These are phyloP conservation scores for Diatrype stigma DNA, from an alignment of 2,329 filamentous ascomycete species.

Conservation along the genomic window DNA sequence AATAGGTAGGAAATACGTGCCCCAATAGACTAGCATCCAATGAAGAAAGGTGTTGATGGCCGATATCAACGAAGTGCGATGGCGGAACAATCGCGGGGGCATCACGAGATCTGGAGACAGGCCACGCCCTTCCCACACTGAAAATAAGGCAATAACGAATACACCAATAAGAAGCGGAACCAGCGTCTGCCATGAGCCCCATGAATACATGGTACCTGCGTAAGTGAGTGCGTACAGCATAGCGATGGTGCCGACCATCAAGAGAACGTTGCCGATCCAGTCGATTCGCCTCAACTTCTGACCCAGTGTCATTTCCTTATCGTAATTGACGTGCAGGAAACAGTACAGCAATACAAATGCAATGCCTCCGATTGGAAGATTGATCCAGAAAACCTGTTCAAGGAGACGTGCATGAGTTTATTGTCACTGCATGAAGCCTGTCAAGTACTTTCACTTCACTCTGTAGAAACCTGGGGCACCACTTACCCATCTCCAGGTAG, in stretches of 20 bases:
- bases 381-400: slow-evolving; percentile 19
- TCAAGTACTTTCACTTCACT: too few relatives aligned
- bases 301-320: slow-evolving; percentile 2
- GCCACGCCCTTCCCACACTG: slow-evolving; percentile 25
- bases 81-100: slow-evolving; percentile 40
- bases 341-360: slow-evolving; percentile 21
- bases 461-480: background rate
- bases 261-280: slow-evolving; percentile 11
- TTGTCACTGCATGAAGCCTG: too few relatives aligned
- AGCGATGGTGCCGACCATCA: slow-evolving; percentile 7
- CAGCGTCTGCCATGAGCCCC: slow-evolving; percentile 21
- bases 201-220: slow-evolving; percentile 9
- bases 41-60: slow-evolving; percentile 34
- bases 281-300: slow-evolving; percentile 16
- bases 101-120: slow-evolving; percentile 30
- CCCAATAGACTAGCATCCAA: slow-evolving; percentile 31
- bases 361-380: slow-evolving; percentile 27
- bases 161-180: slow-evolving; percentile 35
- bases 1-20: slow-evolving; percentile 36
- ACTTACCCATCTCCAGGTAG: slow-evolving; percentile 19
- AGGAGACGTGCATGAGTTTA: background rate
- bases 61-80: slow-evolving; percentile 32
- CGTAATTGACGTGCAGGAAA: slow-evolving; percentile 7
- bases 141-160: slow-evolving; percentile 31
- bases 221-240: slow-evolving; percentile 8